Evolutionary conservation across 768 basidiomycete species (phyloP), one percentile per base, ranked within the genome.

Genomic region (Boletus barrowsii): DNA sequence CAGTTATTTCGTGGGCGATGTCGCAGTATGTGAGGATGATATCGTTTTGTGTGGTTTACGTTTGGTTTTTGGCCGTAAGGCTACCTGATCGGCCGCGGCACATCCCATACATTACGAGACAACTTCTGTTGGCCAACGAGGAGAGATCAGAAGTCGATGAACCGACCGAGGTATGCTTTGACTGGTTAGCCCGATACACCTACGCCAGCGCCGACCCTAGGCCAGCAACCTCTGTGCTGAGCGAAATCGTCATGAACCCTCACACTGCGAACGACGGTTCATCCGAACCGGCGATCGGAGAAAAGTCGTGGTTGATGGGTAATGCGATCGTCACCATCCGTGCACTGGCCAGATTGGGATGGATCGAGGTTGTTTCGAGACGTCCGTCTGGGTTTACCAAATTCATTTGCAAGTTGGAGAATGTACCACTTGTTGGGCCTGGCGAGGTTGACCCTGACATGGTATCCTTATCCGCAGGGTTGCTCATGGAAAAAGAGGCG

Each of bases 161-260:
- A 55, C 86, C 88, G 26, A 91, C 94, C 0, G 93, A 98, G 66
- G 96, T 98, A 35, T 96, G 93, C 71, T 95, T 98, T 65, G 97
- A 99, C 68, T 98, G 95, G 93, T 79, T 99, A 17, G 88, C 93
- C 10, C 80, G 97, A 17, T 97, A 97, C 67, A 88, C 96, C 0
- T 98, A 95, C 63, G 93, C 87, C 14, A 93, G 88, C 63, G 93
- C 93, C 15, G 94, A 97, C 66, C 95, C 96, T 1, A 83, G 90
- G 15, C 93, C 96, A 3, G 83, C 93, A 1, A 80, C 78, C 32
- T 92, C 91, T 1, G 77, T 87, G 47, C 79, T 98, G 51, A 83
- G 80, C 57, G 88, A 94, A 35, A 83, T 94, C 49, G 78, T 96
- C 47, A 86, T 87, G 80, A 83, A 81, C 45, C 77, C 83, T 2